A percentile compares a stretch with the other conserved stretches of the same genome.
Evolutionary conservation across 2,329 filamentous ascomycete genomes (phyloP).

Genomic region (Huntiella moniliformis): DNA sequence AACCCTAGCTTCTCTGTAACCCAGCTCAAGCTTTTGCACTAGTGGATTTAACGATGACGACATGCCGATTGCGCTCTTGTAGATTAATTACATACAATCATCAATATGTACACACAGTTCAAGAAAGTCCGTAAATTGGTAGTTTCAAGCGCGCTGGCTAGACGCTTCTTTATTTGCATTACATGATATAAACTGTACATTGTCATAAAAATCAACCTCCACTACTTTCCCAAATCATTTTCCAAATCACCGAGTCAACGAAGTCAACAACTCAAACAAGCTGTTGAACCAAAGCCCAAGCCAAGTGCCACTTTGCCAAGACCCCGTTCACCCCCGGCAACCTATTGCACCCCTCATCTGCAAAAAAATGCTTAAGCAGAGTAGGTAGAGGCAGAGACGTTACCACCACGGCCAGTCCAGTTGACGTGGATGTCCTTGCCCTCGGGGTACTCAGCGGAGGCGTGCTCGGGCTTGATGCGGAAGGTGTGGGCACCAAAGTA

Average conservation of each 20-base stretch:
- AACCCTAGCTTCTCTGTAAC: no score
- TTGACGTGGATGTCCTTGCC: constrained; percentile 94
- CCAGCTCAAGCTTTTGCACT: no score
- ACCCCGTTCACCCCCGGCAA: not conserved
- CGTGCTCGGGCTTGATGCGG: constrained; percentile 64
- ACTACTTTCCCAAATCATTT: constrained; percentile 8
- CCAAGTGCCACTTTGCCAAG: no score
- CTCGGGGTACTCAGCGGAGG: constrained; percentile 60
- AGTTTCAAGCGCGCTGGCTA: not conserved
- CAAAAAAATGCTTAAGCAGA: constrained; percentile 51
- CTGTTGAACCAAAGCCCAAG: no score
- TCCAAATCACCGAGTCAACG: constrained; percentile 1
- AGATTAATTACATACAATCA: no score
- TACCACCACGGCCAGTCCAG: constrained; percentile 97
- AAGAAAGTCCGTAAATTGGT: not conserved
- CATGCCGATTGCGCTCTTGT: no score
- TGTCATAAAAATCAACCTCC: constrained; percentile 10
- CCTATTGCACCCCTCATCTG: constrained; percentile 1
- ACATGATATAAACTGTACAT: constrained; percentile 10
- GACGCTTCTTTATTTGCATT: constrained; percentile 9
- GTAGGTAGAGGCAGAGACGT: constrained; percentile 94
- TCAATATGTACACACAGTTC: not conserved
- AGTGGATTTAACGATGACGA: no score
- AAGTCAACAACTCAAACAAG: not conserved
- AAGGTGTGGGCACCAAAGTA: constrained; percentile 97